Evolutionary conservation across 331 rosid genomes (phyloP).

Genomic region (Cydonia oblonga): DNA sequence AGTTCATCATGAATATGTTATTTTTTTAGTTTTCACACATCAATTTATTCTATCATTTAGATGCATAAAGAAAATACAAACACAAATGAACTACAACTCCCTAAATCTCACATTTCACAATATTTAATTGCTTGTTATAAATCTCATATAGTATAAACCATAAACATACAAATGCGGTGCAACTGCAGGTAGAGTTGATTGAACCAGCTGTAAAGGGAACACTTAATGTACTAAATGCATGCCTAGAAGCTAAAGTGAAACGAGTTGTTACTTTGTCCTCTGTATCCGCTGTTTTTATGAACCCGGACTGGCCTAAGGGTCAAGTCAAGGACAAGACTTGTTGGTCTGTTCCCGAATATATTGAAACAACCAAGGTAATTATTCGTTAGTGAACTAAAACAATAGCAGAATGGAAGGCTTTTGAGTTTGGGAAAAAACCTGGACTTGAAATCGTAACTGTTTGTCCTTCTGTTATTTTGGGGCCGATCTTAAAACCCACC

Average conservation of each 20-base stretch:
- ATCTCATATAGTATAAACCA: too few species aligned
- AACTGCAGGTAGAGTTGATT: slow-evolving; percentile 30
- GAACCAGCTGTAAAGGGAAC: slow-evolving; percentile 60
- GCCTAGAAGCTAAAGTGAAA: slow-evolving; percentile 43
- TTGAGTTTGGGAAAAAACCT: slow-evolving; percentile 32
- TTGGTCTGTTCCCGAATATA: slow-evolving; percentile 59
- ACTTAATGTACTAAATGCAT: slow-evolving; percentile 40
- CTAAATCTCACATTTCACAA: too few species aligned
- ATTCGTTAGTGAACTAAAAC: slow-evolving; percentile 28
- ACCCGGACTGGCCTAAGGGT: slow-evolving; percentile 30
- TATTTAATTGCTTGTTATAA: too few species aligned
- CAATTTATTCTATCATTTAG: too few species aligned
- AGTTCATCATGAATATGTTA: too few species aligned
- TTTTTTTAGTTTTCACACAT: too few species aligned
- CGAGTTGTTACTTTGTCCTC: slow-evolving; percentile 49
- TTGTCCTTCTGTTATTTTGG: slow-evolving; percentile 41
- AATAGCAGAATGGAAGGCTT: slow-evolving; percentile 43
- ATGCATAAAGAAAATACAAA: too few species aligned
- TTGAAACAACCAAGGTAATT: slow-evolving; percentile 32
- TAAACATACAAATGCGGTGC: too few species aligned
- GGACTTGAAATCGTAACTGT: slow-evolving; percentile 40
- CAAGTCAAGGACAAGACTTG: slow-evolving; percentile 43
- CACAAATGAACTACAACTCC: too few species aligned
- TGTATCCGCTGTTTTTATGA: slow-evolving; percentile 9
- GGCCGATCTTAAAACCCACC: slow-evolving; percentile 55